These are phyloP conservation scores for Rhynchospora tenuis DNA, from an alignment of 176 grass and related monocot species.

Conservation along the genomic window DNA sequence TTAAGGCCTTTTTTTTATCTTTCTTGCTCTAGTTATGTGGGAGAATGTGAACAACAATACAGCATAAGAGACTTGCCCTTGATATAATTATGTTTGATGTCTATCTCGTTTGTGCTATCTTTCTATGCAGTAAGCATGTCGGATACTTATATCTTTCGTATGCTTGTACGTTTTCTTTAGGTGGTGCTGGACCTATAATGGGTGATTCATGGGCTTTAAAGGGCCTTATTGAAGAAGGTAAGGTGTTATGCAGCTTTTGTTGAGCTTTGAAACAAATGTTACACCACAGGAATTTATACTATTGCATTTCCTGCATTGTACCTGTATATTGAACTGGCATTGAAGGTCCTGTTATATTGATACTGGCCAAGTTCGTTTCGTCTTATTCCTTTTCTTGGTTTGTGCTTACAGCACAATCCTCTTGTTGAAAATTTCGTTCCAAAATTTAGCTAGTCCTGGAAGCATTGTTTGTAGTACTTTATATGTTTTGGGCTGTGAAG, in stretches of 20 bases:
- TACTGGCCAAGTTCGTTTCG: neutral
- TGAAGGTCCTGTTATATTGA: neutral
- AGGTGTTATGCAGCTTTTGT: neutral
- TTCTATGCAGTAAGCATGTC: neutral
- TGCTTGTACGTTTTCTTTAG: conserved; percentile 26
- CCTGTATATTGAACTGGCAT: neutral
- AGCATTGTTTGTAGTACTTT: neutral
- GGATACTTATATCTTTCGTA: neutral
- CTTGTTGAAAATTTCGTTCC: neutral
- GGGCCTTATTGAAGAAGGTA: conserved; percentile 95
- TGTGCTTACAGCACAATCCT: neutral
- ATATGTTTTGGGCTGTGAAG: neutral
- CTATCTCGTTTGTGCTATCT: neutral
- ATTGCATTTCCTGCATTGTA: neutral
- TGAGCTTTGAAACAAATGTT: neutral
- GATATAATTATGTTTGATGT: neutral
- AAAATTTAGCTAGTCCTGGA: neutral
- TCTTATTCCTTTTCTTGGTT: conserved; percentile 5
- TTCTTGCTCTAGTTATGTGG: neutral
- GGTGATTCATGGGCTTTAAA: conserved; percentile 98
- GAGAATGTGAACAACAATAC: neutral
- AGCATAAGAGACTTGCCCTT: neutral
- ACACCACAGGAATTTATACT: neutral
- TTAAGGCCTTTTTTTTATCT: neutral
- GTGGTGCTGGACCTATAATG: conserved; percentile 87